phyloP scores from a whole-genome alignment of 2,329 filamentous ascomycete genomes.

The Alternaria triticina region DNA sequence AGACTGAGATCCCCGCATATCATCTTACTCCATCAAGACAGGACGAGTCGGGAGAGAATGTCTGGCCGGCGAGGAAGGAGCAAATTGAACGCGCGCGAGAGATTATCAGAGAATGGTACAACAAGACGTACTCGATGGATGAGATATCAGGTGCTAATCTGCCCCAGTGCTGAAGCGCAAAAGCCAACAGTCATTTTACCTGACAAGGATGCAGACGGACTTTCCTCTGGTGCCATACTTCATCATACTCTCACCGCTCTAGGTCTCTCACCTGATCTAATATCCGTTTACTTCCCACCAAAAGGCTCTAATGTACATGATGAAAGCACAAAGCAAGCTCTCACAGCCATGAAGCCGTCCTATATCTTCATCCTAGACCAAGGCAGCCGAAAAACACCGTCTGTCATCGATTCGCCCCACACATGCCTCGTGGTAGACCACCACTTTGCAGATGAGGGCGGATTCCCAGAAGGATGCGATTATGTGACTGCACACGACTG shows the following conservation, averaged over 20 bases:
- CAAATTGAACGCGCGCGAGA: constrained; percentile 63
- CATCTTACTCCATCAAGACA: constrained; percentile 36
- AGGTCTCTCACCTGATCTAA: constrained; percentile 60
- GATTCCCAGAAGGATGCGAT: constrained; percentile 62
- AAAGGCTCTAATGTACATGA: constrained; percentile 67
- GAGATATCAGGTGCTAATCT: constrained; percentile 3
- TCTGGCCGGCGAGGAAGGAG: constrained; percentile 67
- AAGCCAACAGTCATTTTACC: constrained; percentile 67
- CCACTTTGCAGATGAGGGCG: constrained; percentile 62
- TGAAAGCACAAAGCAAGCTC: constrained; percentile 58
- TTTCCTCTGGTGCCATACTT: constrained; percentile 69
- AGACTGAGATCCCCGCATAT: constrained; percentile 38
- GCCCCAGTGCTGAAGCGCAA: constrained; percentile 56
- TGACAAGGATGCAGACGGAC: constrained; percentile 72
- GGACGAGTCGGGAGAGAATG: constrained; percentile 51
- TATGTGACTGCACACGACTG: constrained; percentile 69
- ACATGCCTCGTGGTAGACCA: constrained; percentile 69
- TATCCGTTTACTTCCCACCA: constrained; percentile 64
- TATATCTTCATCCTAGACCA: constrained; percentile 72
- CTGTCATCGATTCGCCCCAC: constrained; percentile 59
- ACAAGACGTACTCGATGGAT: neutral
- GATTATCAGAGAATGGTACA: constrained; percentile 66
- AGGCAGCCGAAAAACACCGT: constrained; percentile 63
- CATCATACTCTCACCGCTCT: constrained; percentile 65
- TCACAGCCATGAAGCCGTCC: constrained; percentile 58